Evolutionary conservation across 2,329 filamentous ascomycete species (phyloP), one percentile per base, ranked within the genome.

Genomic region (Pyrenophora seminiperda): DNA sequence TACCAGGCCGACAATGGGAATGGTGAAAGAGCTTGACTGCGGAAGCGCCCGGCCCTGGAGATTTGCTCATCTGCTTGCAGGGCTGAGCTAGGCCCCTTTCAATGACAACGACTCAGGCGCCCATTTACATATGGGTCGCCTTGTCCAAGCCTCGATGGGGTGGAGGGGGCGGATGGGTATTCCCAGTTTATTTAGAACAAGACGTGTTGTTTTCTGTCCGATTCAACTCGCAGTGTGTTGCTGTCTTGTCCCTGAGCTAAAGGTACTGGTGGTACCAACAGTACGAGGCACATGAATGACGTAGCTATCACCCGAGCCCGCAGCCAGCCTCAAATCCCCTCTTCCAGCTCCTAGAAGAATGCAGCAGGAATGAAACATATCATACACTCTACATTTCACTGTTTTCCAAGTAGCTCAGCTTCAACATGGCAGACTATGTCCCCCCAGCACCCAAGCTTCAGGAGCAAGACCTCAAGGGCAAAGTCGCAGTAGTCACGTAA

Each of bases 401-500:
- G 36, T 7, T 20, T 38, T 6, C 17, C 14, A 29, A 34, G 30
- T 18, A 7, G 5, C 32, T 29, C 6, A 43, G 17, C 3, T 11
- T 17, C 9, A 36, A 17, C 29, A 66, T 66, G 63, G 56, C 56
- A 42, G 55, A 61, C 31, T 65, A 67, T 38, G 38, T 18, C 32
- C 64, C 63, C 5, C 32, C 53, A 15, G 45, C 64, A 30, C 59
- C 53, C 1, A 51, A 58, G 17, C 36, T 67, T 17, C 62, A 64
- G 19, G 51, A 66, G 43, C 65, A 70, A 32, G 65, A 70, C 39
- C 52, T 70, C 11, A 53, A 57, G 36, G 66, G 61, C 17, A 69
- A 69, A 49, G 53, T 66, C 24, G 67, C 68, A 3, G 31, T 70
- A n/a, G 62, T 71, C 51, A 69, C 62, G 65, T 69, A 61, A 50